Conservation (phyloP, 1,284 basidiomycete genomes). For the Sutorius eximius region DNA sequence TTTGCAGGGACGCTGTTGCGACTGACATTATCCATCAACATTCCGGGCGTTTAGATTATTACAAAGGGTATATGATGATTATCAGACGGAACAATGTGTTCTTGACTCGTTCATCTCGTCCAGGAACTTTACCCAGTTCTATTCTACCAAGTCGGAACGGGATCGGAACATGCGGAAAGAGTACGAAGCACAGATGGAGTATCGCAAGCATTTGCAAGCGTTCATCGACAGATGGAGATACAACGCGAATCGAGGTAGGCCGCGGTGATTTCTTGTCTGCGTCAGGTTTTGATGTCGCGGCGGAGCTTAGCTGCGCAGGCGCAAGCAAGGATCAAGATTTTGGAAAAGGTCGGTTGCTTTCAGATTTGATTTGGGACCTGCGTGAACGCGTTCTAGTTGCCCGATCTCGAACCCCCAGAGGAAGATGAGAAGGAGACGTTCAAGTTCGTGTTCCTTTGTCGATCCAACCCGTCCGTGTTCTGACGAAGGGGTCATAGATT, state of each 20-base stretch:
- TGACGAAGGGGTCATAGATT: conserved; percentile 49
- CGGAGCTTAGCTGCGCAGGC: conserved; percentile 76
- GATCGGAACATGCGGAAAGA: conserved; percentile 90
- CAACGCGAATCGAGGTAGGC: conserved; percentile 81
- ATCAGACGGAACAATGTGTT: background rate
- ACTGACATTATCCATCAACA: conserved; percentile 98
- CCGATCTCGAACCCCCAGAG: conserved; percentile 91
- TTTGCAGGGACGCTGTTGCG: conserved; percentile 81
- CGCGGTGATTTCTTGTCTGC: background rate
- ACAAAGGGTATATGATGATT: conserved; percentile 64
- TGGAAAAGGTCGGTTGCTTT: conserved; percentile 73
- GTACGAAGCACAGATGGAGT: conserved; percentile 94
- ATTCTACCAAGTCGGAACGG: conserved; percentile 96
- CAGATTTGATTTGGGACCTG: background rate
- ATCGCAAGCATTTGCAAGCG: conserved; percentile 93
- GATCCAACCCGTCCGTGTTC: background rate
- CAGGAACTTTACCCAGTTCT: conserved; percentile 98
- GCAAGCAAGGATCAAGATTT: conserved; percentile 96
- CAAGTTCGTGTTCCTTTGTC: conserved; percentile 47
- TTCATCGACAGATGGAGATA: conserved; percentile 98
- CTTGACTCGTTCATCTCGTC: conserved; percentile 18
- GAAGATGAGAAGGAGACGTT: conserved; percentile 89
- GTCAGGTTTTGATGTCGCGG: background rate
- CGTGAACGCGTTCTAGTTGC: conserved; percentile 52
- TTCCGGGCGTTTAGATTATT: conserved; percentile 92